Percentiles rank a stretch among this genome's conserved stretches.
Conservation (phyloP, 805 yeast genomes). For the Zygosaccharomyces lentus region DNA sequence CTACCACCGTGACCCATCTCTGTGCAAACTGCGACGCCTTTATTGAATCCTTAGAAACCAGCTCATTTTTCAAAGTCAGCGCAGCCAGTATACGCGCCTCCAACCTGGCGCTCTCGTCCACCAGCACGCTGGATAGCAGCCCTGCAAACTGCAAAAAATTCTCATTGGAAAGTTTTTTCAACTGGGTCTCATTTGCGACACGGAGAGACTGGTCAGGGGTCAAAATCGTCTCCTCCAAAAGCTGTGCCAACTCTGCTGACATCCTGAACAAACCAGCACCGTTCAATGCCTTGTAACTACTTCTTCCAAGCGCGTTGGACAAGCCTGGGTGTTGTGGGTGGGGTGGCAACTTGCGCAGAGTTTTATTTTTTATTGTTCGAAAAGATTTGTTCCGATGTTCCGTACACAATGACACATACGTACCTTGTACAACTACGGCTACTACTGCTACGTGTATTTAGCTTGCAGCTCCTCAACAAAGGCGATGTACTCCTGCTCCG, state of each 20-base stretch:
- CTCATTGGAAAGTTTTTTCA: constrained; percentile 63
- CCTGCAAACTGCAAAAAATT: constrained; percentile 74
- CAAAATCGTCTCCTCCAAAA: constrained; percentile 76
- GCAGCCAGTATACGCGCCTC: constrained; percentile 94
- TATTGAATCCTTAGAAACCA: constrained; percentile 72
- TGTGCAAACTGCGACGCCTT: constrained; percentile 56
- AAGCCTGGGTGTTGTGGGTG: neutral
- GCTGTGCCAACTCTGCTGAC: constrained; percentile 52
- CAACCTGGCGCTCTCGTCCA: constrained; percentile 54
- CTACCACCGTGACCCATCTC: constrained; percentile 66
- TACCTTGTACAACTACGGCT: neutral
- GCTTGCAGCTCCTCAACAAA: constrained; percentile 60
- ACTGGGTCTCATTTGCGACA: constrained; percentile 72
- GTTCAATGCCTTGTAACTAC: neutral
- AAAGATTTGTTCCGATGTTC: neutral
- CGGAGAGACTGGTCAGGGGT: constrained; percentile 63
- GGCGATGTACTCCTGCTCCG: constrained; percentile 75
- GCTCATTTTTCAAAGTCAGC: constrained; percentile 78
- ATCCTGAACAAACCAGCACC: constrained; percentile 9
- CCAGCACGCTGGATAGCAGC: constrained; percentile 65
- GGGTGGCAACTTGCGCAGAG: neutral
- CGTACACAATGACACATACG: neutral
- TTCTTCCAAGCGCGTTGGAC: neutral
- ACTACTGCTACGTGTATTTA: constrained; percentile 36
- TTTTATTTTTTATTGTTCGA: neutral